phyloP scores from a whole-genome alignment of 1,284 basidiomycete genomes.

The Mixia osmundae region DNA sequence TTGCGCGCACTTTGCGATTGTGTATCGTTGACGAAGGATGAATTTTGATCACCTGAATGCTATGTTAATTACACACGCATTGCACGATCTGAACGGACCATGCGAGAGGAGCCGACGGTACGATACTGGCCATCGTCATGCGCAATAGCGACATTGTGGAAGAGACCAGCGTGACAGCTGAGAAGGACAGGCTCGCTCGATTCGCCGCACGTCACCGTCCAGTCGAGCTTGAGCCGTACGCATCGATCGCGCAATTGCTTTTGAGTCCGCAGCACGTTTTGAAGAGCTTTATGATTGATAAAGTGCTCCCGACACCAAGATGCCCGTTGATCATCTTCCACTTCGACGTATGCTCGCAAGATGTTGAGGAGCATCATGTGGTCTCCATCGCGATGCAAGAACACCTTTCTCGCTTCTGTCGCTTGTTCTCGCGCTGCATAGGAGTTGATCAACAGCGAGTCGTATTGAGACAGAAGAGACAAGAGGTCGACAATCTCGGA shows the following conservation, averaged over 20 bases:
- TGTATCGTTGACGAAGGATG: slow-evolving; percentile 60
- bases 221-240: slow-evolving; percentile 13
- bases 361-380: slow-evolving; percentile 19
- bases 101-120: slow-evolving; percentile 17
- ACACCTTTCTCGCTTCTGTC: slow-evolving; percentile 28
- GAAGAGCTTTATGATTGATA: slow-evolving; percentile 15
- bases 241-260: slow-evolving; percentile 18
- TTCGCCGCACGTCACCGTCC: slow-evolving; percentile 16
- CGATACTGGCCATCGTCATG: slow-evolving; percentile 58
- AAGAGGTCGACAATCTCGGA: slow-evolving; percentile 53
- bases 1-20: slow-evolving; percentile 54
- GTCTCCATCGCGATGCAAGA: slow-evolving; percentile 18
- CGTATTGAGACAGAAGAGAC: slow-evolving; percentile 38
- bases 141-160: slow-evolving; percentile 56
- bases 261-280: slow-evolving; percentile 14
- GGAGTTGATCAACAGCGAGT: slow-evolving; percentile 29
- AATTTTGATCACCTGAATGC: slow-evolving; percentile 63
- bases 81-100: neutral
- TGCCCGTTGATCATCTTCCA: slow-evolving; percentile 20
- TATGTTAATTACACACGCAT: too few species aligned
- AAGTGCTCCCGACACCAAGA: slow-evolving; percentile 66
- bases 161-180: slow-evolving; percentile 40
- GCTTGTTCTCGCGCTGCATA: slow-evolving; percentile 22
- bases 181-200: slow-evolving; percentile 13
- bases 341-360: slow-evolving; percentile 26